Base-by-base conservation (phyloP, 345 rosid genomes). In the Populus alba region DNA sequence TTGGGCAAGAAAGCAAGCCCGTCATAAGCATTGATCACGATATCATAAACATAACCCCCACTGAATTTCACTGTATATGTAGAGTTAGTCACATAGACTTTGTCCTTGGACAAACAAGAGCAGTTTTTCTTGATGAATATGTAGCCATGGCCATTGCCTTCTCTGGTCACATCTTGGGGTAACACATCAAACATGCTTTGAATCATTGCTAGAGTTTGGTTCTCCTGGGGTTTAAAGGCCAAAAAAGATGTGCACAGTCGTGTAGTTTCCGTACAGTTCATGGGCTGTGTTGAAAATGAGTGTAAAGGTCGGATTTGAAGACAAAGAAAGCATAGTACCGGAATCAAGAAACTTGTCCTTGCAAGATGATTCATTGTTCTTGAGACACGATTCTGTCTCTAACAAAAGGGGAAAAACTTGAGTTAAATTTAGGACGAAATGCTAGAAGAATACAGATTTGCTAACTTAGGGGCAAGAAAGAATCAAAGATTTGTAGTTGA, bases 101-200 rank as follows among this genome's bases (percentile, higher is more conserved):
- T 92, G 51, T 85, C 75, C 4, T 86, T 80, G 20, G 77, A 78
- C 63, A 93, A 85, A 79, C 99, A 95, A 82, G 99, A 95, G 75
- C 99, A 95, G 86, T 95, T 95, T 84, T 95, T 95, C 73, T 59
- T 92, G 4, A 95, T 51, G 81, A 89, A 95, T 62, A 91, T 37
- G 82, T 91, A 95, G 70, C 82, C 90, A 49, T 80, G 82, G 65
- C 69, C 83, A 61, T 73, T 85, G 74, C 87, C 79, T 79, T 75
- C 83, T 3, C 84, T 70, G 12, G 96, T 92, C 59, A 93, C 83
- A 73, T 93, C 97, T 59, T 80, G 77, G 3, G 96, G 88, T 66
- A 88, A 73, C 17, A 84, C 94, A 80, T 95, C 99, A 77, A 95
- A 95, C 99, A 95, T 95, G 91, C 97, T 92, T 72, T 86, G 93